Base-by-base conservation (phyloP, 2,329 filamentous ascomycete genomes). In the Botrytis hyacinthi region DNA sequence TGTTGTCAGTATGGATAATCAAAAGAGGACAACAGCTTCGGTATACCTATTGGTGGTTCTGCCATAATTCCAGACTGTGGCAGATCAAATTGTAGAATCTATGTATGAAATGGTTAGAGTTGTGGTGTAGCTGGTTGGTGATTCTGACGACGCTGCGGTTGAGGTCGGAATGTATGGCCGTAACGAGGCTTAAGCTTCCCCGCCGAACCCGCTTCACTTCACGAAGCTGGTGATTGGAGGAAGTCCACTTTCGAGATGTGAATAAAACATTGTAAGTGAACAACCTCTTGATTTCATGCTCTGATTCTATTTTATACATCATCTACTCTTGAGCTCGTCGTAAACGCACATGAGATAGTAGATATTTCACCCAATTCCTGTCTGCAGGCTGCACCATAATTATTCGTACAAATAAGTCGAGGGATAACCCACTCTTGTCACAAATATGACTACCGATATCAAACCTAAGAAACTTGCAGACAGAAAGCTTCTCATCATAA, bases 401-500 rank as follows among this genome's bases (percentile, higher is more conserved):
- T 32, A 32, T 29, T 44, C 7, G 18, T 42, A 42, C 35, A 22
- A 57, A 40, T 26, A 67, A 54, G 18, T 42, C 32, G 37, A 44
- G 46, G 10, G 4, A 67, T 29, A 40, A 51, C 6, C 32, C 14
- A 37, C 29, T n/a, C 22, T 20, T 18, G 54, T 35, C 37, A 54
- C 18, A 29, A 68, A 32, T 32, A 72, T 72, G 63, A 48, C 70
- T 35, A 42, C 70, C 29, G 26, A 20, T 35, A 54, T 32, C 51
- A 72, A 32, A 22, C 35, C 35, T 18, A 57, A 26, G 14, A 68
- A 16, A 57, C 26, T 32, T 57, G 32, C 35, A 83, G 16, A 63
- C 40, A 73, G 82, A 76, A 86, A 82, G 75, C 89, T 95, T 75
- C 86, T 95, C 59, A 84, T 95, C 75, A 86, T 95, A 78, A 95